These are phyloP conservation scores for Fragaria vesca DNA, from an alignment of 306 rosid species.

Conservation along the genomic window DNA sequence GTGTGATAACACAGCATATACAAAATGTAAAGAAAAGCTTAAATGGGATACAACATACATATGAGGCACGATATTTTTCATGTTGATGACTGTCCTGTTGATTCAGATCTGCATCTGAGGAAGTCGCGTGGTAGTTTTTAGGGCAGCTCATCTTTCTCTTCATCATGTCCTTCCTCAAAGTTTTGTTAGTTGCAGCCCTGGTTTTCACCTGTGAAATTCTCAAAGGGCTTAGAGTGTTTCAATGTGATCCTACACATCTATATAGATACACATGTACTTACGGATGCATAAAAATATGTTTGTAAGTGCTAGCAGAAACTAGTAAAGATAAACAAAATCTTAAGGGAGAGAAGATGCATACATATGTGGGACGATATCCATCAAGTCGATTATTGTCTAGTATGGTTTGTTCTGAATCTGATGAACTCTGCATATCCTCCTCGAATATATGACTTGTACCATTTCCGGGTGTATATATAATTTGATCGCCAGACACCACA, in stretches of 20 bases:
- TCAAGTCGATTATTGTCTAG: slow-evolving; percentile 16
- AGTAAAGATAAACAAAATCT: slow-evolving; percentile 3
- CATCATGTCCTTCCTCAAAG: neutral
- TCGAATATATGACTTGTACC: slow-evolving; percentile 13
- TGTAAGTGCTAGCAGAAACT: neutral
- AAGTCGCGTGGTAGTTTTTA: neutral
- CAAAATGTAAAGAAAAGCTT: neutral
- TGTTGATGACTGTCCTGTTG: neutral
- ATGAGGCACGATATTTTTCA: neutral
- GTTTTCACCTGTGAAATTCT: neutral
- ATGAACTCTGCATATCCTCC: slow-evolving; percentile 22
- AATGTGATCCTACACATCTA: neutral
- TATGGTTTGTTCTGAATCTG: slow-evolving; percentile 35
- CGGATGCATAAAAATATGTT: neutral
- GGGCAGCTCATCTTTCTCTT: neutral
- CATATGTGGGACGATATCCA: slow-evolving; percentile 24
- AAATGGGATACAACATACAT: neutral
- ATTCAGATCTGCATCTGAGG: neutral
- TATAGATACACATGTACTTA: neutral
- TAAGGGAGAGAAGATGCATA: slow-evolving; percentile 31
- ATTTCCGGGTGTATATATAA: slow-evolving; percentile 2
- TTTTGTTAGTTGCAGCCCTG: neutral
- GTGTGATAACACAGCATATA: neutral
- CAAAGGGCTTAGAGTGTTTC: neutral
- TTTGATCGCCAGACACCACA: slow-evolving; percentile 16